Percentiles rank a stretch among this genome's conserved stretches.
phyloP scores from a whole-genome alignment of 805 yeast species.

The Spathaspora boniae region DNA sequence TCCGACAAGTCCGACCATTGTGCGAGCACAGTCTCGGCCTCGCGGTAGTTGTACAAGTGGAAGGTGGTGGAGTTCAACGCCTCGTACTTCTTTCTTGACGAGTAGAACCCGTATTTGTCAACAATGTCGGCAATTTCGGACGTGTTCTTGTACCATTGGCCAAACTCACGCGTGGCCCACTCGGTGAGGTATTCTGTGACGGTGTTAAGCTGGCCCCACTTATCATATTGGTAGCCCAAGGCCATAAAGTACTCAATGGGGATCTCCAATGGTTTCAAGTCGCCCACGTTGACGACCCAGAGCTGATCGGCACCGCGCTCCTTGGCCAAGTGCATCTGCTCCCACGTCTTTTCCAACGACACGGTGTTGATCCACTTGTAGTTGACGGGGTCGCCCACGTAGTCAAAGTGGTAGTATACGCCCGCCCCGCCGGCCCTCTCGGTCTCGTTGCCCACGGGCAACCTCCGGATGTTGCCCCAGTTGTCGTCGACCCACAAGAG shows the following conservation, averaged over 20 bases:
- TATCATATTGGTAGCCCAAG: conserved; percentile 14
- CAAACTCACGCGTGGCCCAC: conserved; percentile 14
- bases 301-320: conserved; percentile 15
- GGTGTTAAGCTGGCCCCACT: conserved; percentile 11
- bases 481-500: conserved; percentile 26
- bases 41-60: conserved; percentile 12
- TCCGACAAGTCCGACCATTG: conserved; percentile 13
- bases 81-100: conserved; percentile 12
- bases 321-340: conserved; percentile 21
- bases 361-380: conserved; percentile 25
- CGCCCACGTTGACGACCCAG: conserved; percentile 27
- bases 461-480: conserved; percentile 25
- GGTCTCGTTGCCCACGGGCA: conserved; percentile 18
- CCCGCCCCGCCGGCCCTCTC: conserved; percentile 24
- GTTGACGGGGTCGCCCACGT: conserved; percentile 25
- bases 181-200: conserved; percentile 11
- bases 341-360: conserved; percentile 20
- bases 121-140: conserved; percentile 15
- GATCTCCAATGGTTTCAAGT: conserved; percentile 20
- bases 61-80: conserved; percentile 12
- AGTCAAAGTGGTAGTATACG: conserved; percentile 24
- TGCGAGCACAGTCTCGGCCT: conserved; percentile 12
- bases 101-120: conserved; percentile 13
- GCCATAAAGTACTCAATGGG: conserved; percentile 20
- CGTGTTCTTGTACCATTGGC: conserved; percentile 8